A percentile compares a stretch with the other conserved stretches of the same genome.
phyloP scores from a whole-genome alignment of 1,139 yeast genomes.

The Protomyces inundatus region DNA sequence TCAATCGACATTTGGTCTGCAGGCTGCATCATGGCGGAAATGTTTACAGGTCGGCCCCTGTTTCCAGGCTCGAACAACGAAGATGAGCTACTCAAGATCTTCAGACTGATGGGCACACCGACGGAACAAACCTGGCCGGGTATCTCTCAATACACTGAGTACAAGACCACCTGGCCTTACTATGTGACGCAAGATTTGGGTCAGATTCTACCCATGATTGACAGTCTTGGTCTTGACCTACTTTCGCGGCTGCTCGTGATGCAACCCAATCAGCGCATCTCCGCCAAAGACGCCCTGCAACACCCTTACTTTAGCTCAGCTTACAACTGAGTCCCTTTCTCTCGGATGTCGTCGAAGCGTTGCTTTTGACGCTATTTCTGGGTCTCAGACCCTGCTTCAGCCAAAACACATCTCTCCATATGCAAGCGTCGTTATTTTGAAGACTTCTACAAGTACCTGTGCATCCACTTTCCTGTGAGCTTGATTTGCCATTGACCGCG shows the following conservation, averaged over 20 bases:
- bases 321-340: background rate
- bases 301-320: slow-evolving; percentile 26
- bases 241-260: slow-evolving; percentile 73
- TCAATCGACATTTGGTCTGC: slow-evolving; percentile 99
- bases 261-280: slow-evolving; percentile 85
- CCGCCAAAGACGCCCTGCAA: slow-evolving; percentile 78
- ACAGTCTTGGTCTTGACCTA: slow-evolving; percentile 73
- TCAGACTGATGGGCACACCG: slow-evolving; percentile 71
- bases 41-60: slow-evolving; percentile 96
- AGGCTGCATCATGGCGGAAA: slow-evolving; percentile 95
- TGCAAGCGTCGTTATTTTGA: no score
- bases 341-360: no score
- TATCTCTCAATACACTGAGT: slow-evolving; percentile 77
- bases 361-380: no score
- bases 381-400: no score
- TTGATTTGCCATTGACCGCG: no score
- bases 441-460: no score
- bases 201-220: slow-evolving; percentile 66
- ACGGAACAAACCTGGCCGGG: slow-evolving; percentile 96
- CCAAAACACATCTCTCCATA: no score
- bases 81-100: slow-evolving; percentile 83
- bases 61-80: slow-evolving; percentile 96
- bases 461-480: no score
- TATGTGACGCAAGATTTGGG: slow-evolving; percentile 82
- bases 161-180: slow-evolving; percentile 68